Conservation (phyloP, 192 early-diverging fungal species). For the Backusella parvicylindrica region DNA sequence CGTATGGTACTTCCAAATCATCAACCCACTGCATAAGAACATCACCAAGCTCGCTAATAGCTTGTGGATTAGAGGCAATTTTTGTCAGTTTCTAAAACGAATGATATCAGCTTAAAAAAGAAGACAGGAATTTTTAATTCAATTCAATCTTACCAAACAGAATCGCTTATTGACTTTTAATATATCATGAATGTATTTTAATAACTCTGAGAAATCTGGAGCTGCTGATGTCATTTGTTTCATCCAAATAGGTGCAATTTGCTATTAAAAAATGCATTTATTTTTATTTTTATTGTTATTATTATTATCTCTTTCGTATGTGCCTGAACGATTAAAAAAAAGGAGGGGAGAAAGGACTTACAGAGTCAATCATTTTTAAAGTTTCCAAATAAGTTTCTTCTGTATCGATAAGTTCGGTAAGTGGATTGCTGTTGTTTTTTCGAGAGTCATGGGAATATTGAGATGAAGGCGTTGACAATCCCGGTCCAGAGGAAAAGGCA, state of each 20-base stretch:
- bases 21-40: slow-evolving; percentile 46
- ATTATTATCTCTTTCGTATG: neutral
- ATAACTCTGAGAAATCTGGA: slow-evolving; percentile 48
- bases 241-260: slow-evolving; percentile 52
- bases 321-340: neutral
- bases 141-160: slow-evolving; percentile 31
- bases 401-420: slow-evolving; percentile 51
- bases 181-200: slow-evolving; percentile 44
- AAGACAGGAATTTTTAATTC: neutral
- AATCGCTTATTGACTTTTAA: slow-evolving; percentile 50
- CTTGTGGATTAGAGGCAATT: slow-evolving; percentile 30
- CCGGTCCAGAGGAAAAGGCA: slow-evolving; percentile 1
- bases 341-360: slow-evolving; percentile 10
- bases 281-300: neutral
- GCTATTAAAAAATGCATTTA: slow-evolving; percentile 19
- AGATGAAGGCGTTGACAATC: slow-evolving; percentile 22
- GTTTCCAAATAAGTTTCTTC: slow-evolving; percentile 51
- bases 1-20: slow-evolving; percentile 54
- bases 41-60: slow-evolving; percentile 32
- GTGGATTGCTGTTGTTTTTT: slow-evolving; percentile 32
- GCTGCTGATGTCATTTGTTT: slow-evolving; percentile 38
- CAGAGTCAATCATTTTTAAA: slow-evolving; percentile 49
- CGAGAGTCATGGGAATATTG: slow-evolving; percentile 12
- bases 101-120: neutral
- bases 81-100: slow-evolving; percentile 35